Evolutionary conservation across 345 rosid species (phyloP), one percentile per base, ranked within the genome.

Genomic region (Camelina hispida): DNA sequence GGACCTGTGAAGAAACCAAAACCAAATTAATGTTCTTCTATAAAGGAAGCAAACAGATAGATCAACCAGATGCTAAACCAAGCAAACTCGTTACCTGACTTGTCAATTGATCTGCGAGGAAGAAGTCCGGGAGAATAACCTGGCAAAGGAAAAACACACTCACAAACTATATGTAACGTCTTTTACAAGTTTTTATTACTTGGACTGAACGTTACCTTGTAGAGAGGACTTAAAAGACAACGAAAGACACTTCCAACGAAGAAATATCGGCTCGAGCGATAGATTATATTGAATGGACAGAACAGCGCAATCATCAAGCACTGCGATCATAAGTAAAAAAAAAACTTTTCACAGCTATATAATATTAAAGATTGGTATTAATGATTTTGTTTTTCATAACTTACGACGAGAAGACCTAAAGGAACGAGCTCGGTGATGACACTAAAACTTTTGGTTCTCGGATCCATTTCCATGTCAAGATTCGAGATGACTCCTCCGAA

Each of bases 401-500:
- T 79, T 81, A 93, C 98, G 8, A 75, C 16, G 64, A 93, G 83
- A 62, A 93, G 80, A 72, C 47, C 78, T 37, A 93, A 43, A 28
- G 98, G 96, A 51, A 88, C 81, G 2, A 93, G 78, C 76, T 93
- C 98, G 5, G 93, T 90, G 7, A 88, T 9, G 51, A 89, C 84
- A 77, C 66, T 18, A 47, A 81, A 93, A 64, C 82, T 78, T 68
- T 79, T 57, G n/a, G 94, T 90, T 69, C 80, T 78, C 4, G 87
- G 86, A 64, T 93, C 94, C 85, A 93, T 90, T 51, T 93, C 93
- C 98, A 93, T 86, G 70, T 93, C 94, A 48, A 93, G 82, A 81
- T 93, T 85, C 0, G 89, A 87, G 38, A 90, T 79, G 23, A 82
- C 84, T 32, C 86, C 82, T 15, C 68, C 84, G 5, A 93, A 77